These are phyloP conservation scores for Phytophthora megakarya DNA, from an alignment of 352 stramenopile species.

Conservation along the genomic window DNA sequence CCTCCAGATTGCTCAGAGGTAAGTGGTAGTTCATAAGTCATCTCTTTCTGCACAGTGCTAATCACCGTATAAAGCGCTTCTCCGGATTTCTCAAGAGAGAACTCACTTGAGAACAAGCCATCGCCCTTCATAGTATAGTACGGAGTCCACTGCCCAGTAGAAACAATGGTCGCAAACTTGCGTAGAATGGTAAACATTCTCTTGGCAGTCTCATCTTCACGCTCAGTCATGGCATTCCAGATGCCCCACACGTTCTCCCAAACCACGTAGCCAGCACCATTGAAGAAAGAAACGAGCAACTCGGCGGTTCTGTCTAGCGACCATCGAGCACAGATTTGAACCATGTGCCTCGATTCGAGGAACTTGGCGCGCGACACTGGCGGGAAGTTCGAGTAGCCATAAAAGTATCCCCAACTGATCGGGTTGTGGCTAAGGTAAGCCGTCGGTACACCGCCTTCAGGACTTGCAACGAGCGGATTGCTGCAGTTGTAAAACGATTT, in stretches of 20 bases:
- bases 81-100: conserved; percentile 32
- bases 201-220: conserved; percentile 67
- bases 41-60: conserved; percentile 39
- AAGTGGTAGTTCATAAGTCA: conserved; percentile 44
- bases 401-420: conserved; percentile 86
- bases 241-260: conserved; percentile 92
- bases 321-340: conserved; percentile 83
- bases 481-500: conserved; percentile 83
- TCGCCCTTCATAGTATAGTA: conserved; percentile 49
- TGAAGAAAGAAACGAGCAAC: conserved; percentile 81
- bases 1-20: conserved; percentile 23
- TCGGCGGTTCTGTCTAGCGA: conserved; percentile 71
- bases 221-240: conserved; percentile 79
- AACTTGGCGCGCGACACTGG: conserved; percentile 78
- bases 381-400: conserved; percentile 67
- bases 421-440: conserved; percentile 68
- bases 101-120: conserved; percentile 54
- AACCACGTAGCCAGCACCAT: conserved; percentile 83
- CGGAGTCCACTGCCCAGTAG: conserved; percentile 55
- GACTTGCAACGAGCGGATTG: conserved; percentile 53
- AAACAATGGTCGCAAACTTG: conserved; percentile 53
- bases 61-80: conserved; percentile 70
- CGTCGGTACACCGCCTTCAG: conserved; percentile 72
- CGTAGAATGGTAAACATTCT: conserved; percentile 70
- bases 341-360: conserved; percentile 81